phyloP scores from a whole-genome alignment of 2,329 filamentous ascomycete genomes.

The Cordyceps fumosorosea region DNA sequence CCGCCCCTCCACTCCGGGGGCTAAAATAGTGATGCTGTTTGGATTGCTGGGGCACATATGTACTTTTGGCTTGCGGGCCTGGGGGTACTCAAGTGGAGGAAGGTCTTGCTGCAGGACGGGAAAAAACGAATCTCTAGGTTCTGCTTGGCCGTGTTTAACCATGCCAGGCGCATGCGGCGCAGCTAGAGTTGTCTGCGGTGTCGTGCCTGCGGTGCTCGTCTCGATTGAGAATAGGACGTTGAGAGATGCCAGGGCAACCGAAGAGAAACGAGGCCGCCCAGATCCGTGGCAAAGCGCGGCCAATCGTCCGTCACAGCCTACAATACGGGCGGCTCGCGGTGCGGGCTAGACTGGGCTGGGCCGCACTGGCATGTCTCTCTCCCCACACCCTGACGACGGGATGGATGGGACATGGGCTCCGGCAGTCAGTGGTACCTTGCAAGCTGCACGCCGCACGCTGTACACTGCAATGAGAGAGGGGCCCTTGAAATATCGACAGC shows the following conservation, averaged over 20 bases:
- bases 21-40: not conserved
- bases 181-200: too few relatives aligned
- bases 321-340: not conserved
- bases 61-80: not conserved
- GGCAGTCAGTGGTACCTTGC: conserved; percentile 11
- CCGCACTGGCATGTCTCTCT: not conserved
- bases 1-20: not conserved
- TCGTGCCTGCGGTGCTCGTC: not conserved
- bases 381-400: not conserved
- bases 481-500: not conserved
- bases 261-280: not conserved
- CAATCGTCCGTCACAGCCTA: not conserved
- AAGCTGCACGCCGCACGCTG: not conserved
- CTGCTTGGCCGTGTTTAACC: not conserved
- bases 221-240: not conserved
- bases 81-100: not conserved
- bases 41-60: not conserved
- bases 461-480: not conserved
- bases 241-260: not conserved
- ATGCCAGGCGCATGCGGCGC: not conserved
- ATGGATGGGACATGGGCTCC: not conserved
- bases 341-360: not conserved
- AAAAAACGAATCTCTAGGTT: not conserved
- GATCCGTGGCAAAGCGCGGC: conserved; percentile 7
- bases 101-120: not conserved